Evolutionary conservation across 2,329 filamentous ascomycete genomes (phyloP).

Genomic region (Pyrenophora tritici-repentis): DNA sequence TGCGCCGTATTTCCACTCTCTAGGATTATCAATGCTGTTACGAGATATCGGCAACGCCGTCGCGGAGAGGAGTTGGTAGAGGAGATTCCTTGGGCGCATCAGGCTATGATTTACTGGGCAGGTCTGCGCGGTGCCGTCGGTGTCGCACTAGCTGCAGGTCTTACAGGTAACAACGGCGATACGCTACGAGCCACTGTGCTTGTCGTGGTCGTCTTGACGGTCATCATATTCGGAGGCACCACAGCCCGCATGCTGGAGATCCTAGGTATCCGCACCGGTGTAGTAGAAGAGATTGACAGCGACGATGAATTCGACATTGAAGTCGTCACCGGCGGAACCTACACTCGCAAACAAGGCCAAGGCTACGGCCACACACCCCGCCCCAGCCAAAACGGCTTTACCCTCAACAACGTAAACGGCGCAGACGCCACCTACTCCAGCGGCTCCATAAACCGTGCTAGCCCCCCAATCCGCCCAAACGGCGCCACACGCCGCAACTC

Average conservation of each 20-base stretch:
- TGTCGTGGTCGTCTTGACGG: slow-evolving; percentile 93
- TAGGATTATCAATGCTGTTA: slow-evolving; percentile 87
- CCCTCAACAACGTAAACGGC: slow-evolving; percentile 56
- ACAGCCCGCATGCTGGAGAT: slow-evolving; percentile 98
- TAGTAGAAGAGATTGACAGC: slow-evolving; percentile 95
- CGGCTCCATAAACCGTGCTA: slow-evolving; percentile 59
- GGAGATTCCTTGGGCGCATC: slow-evolving; percentile 91
- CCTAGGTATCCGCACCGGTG: slow-evolving; percentile 90
- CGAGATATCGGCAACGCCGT: slow-evolving; percentile 80
- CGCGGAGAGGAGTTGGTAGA: slow-evolving; percentile 71
- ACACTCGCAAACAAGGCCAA: slow-evolving; percentile 77
- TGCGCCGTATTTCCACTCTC: slow-evolving; percentile 94
- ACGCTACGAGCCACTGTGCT: slow-evolving; percentile 93
- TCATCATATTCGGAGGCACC: slow-evolving; percentile 98
- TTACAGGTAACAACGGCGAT: slow-evolving; percentile 79
- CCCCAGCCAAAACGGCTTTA: slow-evolving; percentile 58
- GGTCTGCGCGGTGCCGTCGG: slow-evolving; percentile 94
- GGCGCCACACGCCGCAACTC: slow-evolving; percentile 58
- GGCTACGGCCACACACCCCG: slow-evolving; percentile 79
- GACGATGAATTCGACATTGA: slow-evolving; percentile 99
- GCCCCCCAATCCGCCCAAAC: slow-evolving; percentile 49
- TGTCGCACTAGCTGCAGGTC: slow-evolving; percentile 87
- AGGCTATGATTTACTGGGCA: slow-evolving; percentile 99
- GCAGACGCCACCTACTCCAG: slow-evolving; percentile 64
- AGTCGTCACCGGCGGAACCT: slow-evolving; percentile 67